A percentile compares a stretch with the other conserved stretches of the same genome.
These are phyloP conservation scores for Ceratorhiza oryzae-sativae DNA, from an alignment of 1,284 basidiomycete genomes.

Conservation along the genomic window DNA sequence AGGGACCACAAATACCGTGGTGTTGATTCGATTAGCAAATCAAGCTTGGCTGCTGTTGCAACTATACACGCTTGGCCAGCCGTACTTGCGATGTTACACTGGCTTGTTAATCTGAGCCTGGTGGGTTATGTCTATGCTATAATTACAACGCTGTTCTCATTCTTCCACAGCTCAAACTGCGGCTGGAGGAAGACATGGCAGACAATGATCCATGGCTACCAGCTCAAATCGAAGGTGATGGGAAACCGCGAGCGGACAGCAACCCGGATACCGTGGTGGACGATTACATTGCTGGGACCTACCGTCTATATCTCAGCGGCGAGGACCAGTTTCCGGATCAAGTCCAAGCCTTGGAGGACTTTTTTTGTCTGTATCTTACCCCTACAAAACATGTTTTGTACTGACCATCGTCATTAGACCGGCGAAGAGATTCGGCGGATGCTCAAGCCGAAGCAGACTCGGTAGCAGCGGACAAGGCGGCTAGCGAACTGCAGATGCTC, in stretches of 20 bases:
- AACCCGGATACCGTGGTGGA: conserved; percentile 76
- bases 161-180: conserved; percentile 12
- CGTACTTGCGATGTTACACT: conserved; percentile 82
- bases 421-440: conserved; percentile 31
- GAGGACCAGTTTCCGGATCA: conserved; percentile 75
- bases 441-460: conserved; percentile 22
- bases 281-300: conserved; percentile 74
- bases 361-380: conserved; percentile 65
- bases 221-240: conserved; percentile 51
- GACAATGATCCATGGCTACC: conserved; percentile 40
- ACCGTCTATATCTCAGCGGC: conserved; percentile 73
- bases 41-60: conserved; percentile 83
- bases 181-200: conserved; percentile 24
- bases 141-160: conserved; percentile 47
- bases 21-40: conserved; percentile 73
- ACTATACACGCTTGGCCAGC: conserved; percentile 85
- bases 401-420: background rate
- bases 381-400: background rate
- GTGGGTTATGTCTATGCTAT: conserved; percentile 52
- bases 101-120: conserved; percentile 83
- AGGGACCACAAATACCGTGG: conserved; percentile 80
- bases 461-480: conserved; percentile 12
- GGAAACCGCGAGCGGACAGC: conserved; percentile 62
- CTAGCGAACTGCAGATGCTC: conserved; percentile 18
- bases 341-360: conserved; percentile 71